Evolutionary conservation across 2,329 filamentous ascomycete species (phyloP), one percentile per base, ranked within the genome.

Genomic region (Paracoccidioides lutzii): DNA sequence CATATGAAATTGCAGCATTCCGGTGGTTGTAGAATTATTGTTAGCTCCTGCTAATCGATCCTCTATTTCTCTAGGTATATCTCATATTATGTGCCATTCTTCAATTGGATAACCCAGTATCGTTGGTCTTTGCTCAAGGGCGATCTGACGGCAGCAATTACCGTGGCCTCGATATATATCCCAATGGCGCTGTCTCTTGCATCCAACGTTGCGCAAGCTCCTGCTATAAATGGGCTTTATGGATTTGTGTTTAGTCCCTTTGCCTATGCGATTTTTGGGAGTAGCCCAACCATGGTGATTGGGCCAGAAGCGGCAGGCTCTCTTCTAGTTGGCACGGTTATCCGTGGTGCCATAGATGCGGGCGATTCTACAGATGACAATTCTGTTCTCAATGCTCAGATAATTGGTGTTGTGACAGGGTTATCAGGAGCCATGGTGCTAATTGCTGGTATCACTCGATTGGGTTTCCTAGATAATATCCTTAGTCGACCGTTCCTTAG

Each of bases 161-260:
- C 93, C n/a, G 85, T 98, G 75, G 88, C 91, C n/a, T 95, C 90
- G 32, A 93, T 98, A 74, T 98, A 98, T 70, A 86, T 98, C 41
- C 93, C 93, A 53, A 96, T 98, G 90, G 87, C 90, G 0, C 80
- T 98, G 12, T 97, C 93, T 0, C 85, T 94, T 60, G 90, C 93
- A 55, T 83, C 88, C 43, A 97, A 97, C 66, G 82, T 98, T 44
- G 90, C 87, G 5, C 93, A 97, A 67, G 83, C 96, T 1, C 90
- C 91, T 7, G 87, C 93, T 0, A 90, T 97, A 64, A 91, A 95
- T 66, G 93, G 93, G 0, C 78, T 98, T 3, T 98, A 97, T 72
- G 82, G 88, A 14, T 97, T 96, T 68, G 88, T 94, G 59, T 88
- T 97, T 74, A 90, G 90, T 57, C 93, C 93, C 0, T 73, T 97